Conservation (phyloP, 805 yeast genomes). For the Debaryomyces tyrocola region DNA sequence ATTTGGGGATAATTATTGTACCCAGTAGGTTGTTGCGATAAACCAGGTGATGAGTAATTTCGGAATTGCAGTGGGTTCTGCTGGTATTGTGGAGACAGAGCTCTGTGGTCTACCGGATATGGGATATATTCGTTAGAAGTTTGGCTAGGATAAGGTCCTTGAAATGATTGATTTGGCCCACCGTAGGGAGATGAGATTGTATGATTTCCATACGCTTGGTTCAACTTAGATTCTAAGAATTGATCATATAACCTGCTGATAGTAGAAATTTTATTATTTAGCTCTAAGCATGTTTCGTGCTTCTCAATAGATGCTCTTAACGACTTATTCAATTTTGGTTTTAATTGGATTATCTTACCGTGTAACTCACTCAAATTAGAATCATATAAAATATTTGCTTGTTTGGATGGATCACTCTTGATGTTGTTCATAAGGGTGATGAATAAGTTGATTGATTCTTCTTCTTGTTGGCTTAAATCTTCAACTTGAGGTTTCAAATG, state of each 20-base stretch:
- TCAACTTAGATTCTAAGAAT: constrained; percentile 56
- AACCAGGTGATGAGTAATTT: background rate
- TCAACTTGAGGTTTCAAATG: constrained; percentile 10
- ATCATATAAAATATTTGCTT: constrained; percentile 41
- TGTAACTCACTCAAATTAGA: constrained; percentile 57
- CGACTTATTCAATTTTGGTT: constrained; percentile 68
- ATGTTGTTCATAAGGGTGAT: constrained; percentile 60
- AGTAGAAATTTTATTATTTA: constrained; percentile 77
- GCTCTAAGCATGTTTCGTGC: constrained; percentile 65
- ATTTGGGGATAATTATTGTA: background rate
- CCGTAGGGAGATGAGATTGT: constrained; percentile 7
- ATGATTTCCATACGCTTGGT: constrained; percentile 37
- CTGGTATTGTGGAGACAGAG: background rate
- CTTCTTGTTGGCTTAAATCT: constrained; percentile 60
- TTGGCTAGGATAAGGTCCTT: background rate
- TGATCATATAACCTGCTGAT: constrained; percentile 76
- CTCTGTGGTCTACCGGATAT: background rate
- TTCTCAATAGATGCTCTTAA: constrained; percentile 57
- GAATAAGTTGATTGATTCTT: constrained; percentile 66
- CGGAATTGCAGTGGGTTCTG: background rate
- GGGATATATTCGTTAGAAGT: background rate
- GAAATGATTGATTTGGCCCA: background rate
- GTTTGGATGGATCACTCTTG: constrained; percentile 47
- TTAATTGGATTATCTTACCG: constrained; percentile 55
- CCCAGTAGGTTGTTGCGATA: constrained; percentile 1